Evolutionary conservation across 208 protist genomes (phyloP).

Genomic region (Histomonas meleagridis): DNA sequence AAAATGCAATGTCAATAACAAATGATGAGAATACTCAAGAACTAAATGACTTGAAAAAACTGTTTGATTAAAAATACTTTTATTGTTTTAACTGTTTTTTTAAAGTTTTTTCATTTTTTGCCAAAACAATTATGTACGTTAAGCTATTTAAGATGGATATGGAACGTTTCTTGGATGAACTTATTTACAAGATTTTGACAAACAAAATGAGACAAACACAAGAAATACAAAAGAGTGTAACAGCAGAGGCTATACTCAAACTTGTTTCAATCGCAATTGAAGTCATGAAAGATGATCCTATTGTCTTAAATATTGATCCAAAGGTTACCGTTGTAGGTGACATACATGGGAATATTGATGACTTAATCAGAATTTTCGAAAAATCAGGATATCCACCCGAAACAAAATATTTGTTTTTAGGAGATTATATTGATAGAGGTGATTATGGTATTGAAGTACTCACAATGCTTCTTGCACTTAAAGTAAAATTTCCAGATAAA

Average conservation of each 20-base stretch:
- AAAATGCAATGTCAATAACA: too few species aligned
- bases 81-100: too few species aligned
- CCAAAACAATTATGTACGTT: too few species aligned
- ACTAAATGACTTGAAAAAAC: too few species aligned
- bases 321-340: background rate
- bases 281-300: background rate
- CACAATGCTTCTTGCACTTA: slow-evolving; percentile 38
- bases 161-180: too few species aligned
- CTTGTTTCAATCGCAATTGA: background rate
- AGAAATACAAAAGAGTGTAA: too few species aligned
- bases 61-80: too few species aligned
- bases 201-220: too few species aligned
- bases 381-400: background rate
- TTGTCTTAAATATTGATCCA: background rate
- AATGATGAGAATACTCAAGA: too few species aligned
- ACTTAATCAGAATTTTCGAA: background rate
- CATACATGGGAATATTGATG: background rate
- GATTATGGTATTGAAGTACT: slow-evolving; percentile 41
- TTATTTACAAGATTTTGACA: too few species aligned
- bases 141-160: too few species aligned
- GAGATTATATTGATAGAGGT: slow-evolving; percentile 51
- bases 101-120: too few species aligned
- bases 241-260: background rate
- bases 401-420: background rate
- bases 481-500: slow-evolving; percentile 42